These are phyloP conservation scores for Alternaria triticina DNA, from an alignment of 2,329 filamentous ascomycete species.

Conservation along the genomic window DNA sequence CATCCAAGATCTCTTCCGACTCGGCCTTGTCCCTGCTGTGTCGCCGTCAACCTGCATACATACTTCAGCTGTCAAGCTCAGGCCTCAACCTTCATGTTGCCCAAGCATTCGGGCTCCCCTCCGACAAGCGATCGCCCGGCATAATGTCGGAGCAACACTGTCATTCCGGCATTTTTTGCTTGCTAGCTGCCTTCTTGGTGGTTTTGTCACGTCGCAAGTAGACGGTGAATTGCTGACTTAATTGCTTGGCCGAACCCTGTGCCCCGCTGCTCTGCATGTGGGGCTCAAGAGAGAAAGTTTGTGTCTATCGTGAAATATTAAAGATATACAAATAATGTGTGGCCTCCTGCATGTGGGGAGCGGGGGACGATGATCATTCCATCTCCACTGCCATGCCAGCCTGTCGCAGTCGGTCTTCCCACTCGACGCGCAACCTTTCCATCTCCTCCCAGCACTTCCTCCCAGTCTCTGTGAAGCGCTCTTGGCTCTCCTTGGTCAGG, in stretches of 20 bases:
- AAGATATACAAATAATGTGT: background rate
- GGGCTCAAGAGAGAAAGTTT: background rate
- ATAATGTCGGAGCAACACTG: background rate
- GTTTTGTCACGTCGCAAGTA: background rate
- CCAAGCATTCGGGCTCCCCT: conserved; percentile 1
- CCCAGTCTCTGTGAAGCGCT: conserved; percentile 68
- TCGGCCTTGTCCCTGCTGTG: background rate
- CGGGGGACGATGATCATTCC: conserved; percentile 15
- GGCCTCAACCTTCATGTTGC: background rate
- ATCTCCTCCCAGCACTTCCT: conserved; percentile 71
- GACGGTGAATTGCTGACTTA: background rate
- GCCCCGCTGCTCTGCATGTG: background rate
- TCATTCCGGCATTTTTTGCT: background rate
- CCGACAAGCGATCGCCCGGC: conserved; percentile 3
- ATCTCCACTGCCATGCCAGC: conserved; percentile 48
- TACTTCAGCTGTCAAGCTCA: background rate
- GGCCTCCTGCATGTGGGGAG: background rate
- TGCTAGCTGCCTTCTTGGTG: background rate
- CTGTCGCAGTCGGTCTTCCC: conserved; percentile 57
- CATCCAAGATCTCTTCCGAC: background rate
- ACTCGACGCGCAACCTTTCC: conserved; percentile 71
- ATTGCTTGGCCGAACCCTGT: background rate
- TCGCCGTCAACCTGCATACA: background rate
- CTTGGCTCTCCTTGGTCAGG: conserved; percentile 65
- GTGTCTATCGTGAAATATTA: background rate